Base-by-base conservation (phyloP, 768 basidiomycete genomes). In the Polyporus arcularius region DNA sequence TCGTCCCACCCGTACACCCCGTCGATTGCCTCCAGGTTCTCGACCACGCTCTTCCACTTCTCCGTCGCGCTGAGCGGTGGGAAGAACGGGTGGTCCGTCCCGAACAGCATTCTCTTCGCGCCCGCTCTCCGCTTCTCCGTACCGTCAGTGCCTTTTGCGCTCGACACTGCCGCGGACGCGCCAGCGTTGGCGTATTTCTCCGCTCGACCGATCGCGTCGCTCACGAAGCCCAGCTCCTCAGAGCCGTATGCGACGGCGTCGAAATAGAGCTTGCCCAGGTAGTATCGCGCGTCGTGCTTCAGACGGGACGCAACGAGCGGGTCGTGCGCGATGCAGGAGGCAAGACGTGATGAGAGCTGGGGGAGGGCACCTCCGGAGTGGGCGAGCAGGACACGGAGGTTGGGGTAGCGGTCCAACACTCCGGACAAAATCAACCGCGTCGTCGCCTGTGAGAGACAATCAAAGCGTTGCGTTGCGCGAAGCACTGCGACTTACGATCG, bases 61-160 rank as follows among this genome's bases (percentile, higher is more conserved):
- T 85, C 84, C 46, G 78, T 80, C 49, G 77, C 74, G 61, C 78
- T 74, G 41, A 94, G 79, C 2, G 93, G 94, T 15, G 93, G 94
- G 76, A 95, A 95, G 80, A 94, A 94, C 0, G 92, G 93, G 71
- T 94, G 90, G 70, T 94, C 93, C 32, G 92, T 94, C 21, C 93
- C 93, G 67, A 92, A 94, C 40, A 94, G 69, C 79, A 92, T 82
- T 67, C 82, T 78, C 59, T 76, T 75, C 61, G 83, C 87, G 38
- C 88, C 88, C 52, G 73, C 42, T 60, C 73, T 78, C 65, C 80
- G 72, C 63, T 77, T 75, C 39, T 74, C 67, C 28, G 58, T 65
- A 8, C 68, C 65, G 42, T 60, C 55, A 15, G 56, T 60, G 38
- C 46, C 59, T 55, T 57, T 63, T 35, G 49, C 53, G 26, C 55